Evolutionary conservation across 805 yeast genomes (phyloP).

Genomic region (Starmerella kuoi): DNA sequence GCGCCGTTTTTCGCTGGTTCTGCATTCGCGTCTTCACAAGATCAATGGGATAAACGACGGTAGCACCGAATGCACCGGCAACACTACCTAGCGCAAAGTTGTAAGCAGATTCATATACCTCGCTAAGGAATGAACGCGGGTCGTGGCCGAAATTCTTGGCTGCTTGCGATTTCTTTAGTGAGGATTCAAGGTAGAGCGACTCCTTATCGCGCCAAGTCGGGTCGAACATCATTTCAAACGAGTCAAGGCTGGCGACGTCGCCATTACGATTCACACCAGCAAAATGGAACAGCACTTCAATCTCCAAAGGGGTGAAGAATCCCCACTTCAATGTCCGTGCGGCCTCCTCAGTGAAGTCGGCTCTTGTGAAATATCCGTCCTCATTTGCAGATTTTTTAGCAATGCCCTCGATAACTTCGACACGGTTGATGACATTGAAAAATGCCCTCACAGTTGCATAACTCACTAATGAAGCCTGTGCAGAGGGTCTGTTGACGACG

Average conservation of each 20-base stretch:
- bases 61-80: slow-evolving; percentile 98
- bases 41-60: slow-evolving; percentile 93
- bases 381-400: slow-evolving; percentile 26
- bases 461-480: slow-evolving; percentile 28
- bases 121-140: slow-evolving; percentile 37
- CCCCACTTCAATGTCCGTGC: slow-evolving; percentile 32
- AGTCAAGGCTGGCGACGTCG: slow-evolving; percentile 24
- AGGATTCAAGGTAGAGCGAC: slow-evolving; percentile 27
- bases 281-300: slow-evolving; percentile 35
- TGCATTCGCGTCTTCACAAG: slow-evolving; percentile 95
- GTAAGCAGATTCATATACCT: slow-evolving; percentile 72
- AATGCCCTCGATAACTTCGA: slow-evolving; percentile 32
- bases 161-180: slow-evolving; percentile 28
- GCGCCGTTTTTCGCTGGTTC: slow-evolving; percentile 56
- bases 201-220: slow-evolving; percentile 34
- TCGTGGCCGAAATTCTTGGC: slow-evolving; percentile 32
- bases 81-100: slow-evolving; percentile 83
- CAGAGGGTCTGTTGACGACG: slow-evolving; percentile 28
- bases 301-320: slow-evolving; percentile 34
- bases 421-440: slow-evolving; percentile 33
- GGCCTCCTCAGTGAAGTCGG: slow-evolving; percentile 32
- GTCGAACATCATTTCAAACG: slow-evolving; percentile 33
- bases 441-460: slow-evolving; percentile 36
- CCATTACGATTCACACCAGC: slow-evolving; percentile 24
- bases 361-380: slow-evolving; percentile 31